phyloP scores from a whole-genome alignment of 164 flowering plant species.

The Magnolia changhungtana region DNA sequence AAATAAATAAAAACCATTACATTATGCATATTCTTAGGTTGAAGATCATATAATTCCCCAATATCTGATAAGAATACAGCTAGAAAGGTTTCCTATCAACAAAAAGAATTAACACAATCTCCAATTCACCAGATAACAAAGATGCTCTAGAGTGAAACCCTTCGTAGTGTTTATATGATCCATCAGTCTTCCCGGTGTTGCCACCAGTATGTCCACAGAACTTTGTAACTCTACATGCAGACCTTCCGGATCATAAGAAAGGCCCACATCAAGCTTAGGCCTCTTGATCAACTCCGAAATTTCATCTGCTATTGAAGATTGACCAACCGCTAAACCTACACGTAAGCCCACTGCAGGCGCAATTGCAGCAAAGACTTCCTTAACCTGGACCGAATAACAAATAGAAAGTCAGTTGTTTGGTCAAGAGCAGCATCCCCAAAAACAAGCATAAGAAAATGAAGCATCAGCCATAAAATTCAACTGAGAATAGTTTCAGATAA shows the following conservation, averaged over 20 bases:
- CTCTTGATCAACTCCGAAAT: conserved; percentile 60
- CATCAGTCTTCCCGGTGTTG: conserved; percentile 95
- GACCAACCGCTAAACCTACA: conserved; percentile 93
- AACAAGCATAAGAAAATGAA: neutral
- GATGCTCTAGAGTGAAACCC: conserved; percentile 93
- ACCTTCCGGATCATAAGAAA: conserved; percentile 70
- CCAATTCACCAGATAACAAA: conserved; percentile 69
- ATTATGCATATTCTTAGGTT: neutral
- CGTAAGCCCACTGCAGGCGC: conserved; percentile 87
- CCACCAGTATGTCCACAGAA: conserved; percentile 85
- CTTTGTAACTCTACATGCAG: conserved; percentile 34
- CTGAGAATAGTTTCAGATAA: neutral
- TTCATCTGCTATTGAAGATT: conserved; percentile 81
- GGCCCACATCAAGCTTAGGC: conserved; percentile 57
- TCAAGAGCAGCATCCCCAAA: too few species aligned
- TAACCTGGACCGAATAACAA: conserved; percentile 51
- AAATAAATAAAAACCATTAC: too few species aligned
- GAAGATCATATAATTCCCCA: neutral
- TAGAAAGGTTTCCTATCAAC: neutral
- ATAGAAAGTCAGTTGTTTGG: neutral
- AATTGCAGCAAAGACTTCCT: conserved; percentile 75
- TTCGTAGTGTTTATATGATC: conserved; percentile 79
- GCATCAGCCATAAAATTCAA: too few species aligned
- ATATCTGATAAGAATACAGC: neutral
- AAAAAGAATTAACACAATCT: neutral